A percentile compares a stretch with the other conserved stretches of the same genome.
These are phyloP conservation scores for Diaporthe ilicicola DNA, from an alignment of 2,329 filamentous ascomycete genomes.

Conservation along the genomic window DNA sequence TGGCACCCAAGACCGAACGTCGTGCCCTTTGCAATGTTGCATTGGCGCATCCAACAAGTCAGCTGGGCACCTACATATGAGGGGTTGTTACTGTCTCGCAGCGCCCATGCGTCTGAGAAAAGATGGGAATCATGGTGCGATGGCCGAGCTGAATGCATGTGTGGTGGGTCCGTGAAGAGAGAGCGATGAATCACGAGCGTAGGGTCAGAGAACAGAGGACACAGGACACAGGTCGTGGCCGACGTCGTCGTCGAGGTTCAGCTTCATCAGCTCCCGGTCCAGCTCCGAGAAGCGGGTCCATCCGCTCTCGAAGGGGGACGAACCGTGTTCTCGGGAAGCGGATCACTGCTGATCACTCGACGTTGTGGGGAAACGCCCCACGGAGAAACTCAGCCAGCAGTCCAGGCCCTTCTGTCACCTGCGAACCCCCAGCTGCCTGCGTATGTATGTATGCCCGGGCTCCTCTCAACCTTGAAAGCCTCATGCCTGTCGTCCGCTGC, in stretches of 20 bases:
- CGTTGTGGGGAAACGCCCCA: slow-evolving; percentile 24
- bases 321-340: slow-evolving; percentile 23
- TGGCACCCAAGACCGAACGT: background rate
- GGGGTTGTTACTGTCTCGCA: background rate
- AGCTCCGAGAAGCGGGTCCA: background rate
- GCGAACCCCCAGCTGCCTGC: background rate
- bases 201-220: background rate
- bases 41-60: background rate
- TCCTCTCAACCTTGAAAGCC: slow-evolving; percentile 1
- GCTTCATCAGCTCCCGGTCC: background rate
- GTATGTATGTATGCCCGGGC: background rate
- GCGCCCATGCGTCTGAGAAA: no score
- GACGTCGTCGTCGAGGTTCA: background rate
- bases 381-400: slow-evolving; percentile 19
- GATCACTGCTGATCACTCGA: slow-evolving; percentile 24
- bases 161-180: no score
- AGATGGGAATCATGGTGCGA: background rate
- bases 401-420: slow-evolving; percentile 19
- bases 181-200: no score
- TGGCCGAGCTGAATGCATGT: background rate
- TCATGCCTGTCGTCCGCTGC: background rate
- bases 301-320: background rate
- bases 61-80: background rate
- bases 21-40: background rate
- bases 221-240: no score